Percentiles rank a stretch among this genome's conserved stretches.
These are phyloP conservation scores for Orbilia oligospora DNA, from an alignment of 2,329 filamentous ascomycete species.

Conservation along the genomic window DNA sequence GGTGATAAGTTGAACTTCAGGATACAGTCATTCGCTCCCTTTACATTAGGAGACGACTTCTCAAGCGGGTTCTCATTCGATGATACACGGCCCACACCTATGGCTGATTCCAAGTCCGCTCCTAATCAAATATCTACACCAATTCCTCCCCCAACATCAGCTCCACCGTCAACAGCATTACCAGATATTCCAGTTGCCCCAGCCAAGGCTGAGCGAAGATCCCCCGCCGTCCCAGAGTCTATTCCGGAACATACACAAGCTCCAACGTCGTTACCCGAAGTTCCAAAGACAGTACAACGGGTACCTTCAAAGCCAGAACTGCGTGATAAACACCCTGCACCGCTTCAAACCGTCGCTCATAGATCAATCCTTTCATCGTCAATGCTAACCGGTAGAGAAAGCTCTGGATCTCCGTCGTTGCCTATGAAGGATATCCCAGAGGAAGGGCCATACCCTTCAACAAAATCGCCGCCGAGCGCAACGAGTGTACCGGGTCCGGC, in stretches of 20 bases:
- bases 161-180: slow-evolving; percentile 9
- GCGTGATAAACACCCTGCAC: slow-evolving; percentile 37
- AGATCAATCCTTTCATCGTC: slow-evolving; percentile 48
- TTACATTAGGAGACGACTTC: slow-evolving; percentile 48
- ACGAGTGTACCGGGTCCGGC: slow-evolving; percentile 5
- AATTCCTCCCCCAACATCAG: slow-evolving; percentile 12
- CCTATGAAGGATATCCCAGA: slow-evolving; percentile 59
- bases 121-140: background rate
- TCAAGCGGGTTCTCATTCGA: slow-evolving; percentile 33
- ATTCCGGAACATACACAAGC: slow-evolving; percentile 22
- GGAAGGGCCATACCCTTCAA: slow-evolving; percentile 49
- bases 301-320: slow-evolving; percentile 44
- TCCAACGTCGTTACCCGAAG: slow-evolving; percentile 36
- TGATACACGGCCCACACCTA: slow-evolving; percentile 12
- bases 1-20: slow-evolving; percentile 38
- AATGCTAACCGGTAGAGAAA: slow-evolving; percentile 44
- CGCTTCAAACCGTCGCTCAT: slow-evolving; percentile 53
- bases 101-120: slow-evolving; percentile 19
- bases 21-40: slow-evolving; percentile 55
- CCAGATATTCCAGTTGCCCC: slow-evolving; percentile 41
- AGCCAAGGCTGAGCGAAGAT: slow-evolving; percentile 43
- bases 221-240: slow-evolving; percentile 25
- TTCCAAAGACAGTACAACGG: slow-evolving; percentile 44
- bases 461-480: slow-evolving; percentile 39
- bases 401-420: slow-evolving; percentile 37